Conservation (phyloP, 2,329 filamentous ascomycete genomes). For the Fusarium burgessii region DNA sequence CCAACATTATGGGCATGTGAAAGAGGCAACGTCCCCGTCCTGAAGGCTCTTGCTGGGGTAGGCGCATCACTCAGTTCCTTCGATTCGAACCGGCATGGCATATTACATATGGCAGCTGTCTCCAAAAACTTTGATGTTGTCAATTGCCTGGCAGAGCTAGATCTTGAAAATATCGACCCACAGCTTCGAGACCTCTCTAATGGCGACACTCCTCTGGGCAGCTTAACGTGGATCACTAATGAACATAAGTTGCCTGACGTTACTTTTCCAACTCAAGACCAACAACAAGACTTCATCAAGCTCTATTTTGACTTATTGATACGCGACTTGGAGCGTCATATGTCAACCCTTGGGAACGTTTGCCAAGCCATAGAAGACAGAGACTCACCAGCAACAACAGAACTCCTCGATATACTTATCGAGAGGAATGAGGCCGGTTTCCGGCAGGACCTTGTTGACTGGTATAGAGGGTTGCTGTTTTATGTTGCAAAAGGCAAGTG, state of each 20-base stretch:
- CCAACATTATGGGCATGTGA: rapidly evolving
- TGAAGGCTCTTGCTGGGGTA: neutral
- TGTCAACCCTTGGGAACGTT: neutral
- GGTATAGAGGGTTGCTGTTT: constrained; percentile 22
- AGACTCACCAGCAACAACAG: neutral
- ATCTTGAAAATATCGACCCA: neutral
- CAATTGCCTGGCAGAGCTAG: neutral
- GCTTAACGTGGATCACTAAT: rapidly evolving
- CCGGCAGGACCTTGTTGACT: neutral
- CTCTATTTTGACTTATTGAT: constrained; percentile 15
- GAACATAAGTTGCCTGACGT: rapidly evolving
- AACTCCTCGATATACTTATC: neutral
- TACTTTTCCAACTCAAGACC: rapidly evolving
- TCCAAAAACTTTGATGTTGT: neutral
- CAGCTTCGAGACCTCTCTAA: rapidly evolving
- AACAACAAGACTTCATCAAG: neutral
- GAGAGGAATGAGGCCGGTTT: neutral
- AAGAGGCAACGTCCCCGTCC: rapidly evolving
- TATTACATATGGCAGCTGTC: rapidly evolving
- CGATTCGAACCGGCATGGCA: rapidly evolving
- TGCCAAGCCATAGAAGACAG: neutral
- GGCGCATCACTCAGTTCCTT: neutral
- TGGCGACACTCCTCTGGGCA: rapidly evolving
- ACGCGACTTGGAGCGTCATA: neutral
- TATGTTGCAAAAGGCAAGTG: constrained; percentile 8